These are phyloP conservation scores for Ascoidea asiatica DNA, from an alignment of 805 yeast genomes.

Conservation along the genomic window DNA sequence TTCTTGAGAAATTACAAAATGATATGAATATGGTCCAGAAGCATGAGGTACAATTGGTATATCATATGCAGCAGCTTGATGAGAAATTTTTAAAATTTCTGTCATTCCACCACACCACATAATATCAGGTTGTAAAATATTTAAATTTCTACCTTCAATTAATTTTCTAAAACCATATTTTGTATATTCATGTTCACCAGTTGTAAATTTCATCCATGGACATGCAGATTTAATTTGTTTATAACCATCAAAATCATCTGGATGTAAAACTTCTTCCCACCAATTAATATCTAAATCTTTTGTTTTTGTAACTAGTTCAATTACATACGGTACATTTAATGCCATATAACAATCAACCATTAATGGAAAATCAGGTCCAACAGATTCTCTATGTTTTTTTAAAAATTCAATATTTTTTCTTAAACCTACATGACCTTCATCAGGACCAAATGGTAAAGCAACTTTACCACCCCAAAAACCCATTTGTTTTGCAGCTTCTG, in stretches of 20 bases:
- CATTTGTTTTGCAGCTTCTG: slow-evolving; percentile 32
- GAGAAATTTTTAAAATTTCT: slow-evolving; percentile 30
- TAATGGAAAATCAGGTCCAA: slow-evolving; percentile 38
- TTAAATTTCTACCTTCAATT: slow-evolving; percentile 33
- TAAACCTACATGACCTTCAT: slow-evolving; percentile 34
- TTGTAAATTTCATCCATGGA: slow-evolving; percentile 34
- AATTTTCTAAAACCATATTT: slow-evolving; percentile 36
- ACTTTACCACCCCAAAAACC: slow-evolving; percentile 44
- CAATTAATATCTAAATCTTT: slow-evolving; percentile 34
- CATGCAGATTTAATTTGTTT: slow-evolving; percentile 30
- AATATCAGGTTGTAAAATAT: slow-evolving; percentile 36
- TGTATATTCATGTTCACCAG: slow-evolving; percentile 41
- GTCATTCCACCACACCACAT: slow-evolving; percentile 44
- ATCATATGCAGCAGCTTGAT: slow-evolving; percentile 39
- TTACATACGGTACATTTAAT: slow-evolving; percentile 31
- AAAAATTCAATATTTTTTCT: slow-evolving; percentile 32
- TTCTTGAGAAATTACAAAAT: slow-evolving; percentile 32
- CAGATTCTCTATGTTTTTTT: slow-evolving; percentile 27
- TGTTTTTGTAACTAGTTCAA: slow-evolving; percentile 30
- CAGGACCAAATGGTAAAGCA: slow-evolving; percentile 36
- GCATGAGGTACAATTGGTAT: slow-evolving; percentile 42
- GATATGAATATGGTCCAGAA: slow-evolving; percentile 39
- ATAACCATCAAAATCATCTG: slow-evolving; percentile 37
- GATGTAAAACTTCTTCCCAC: slow-evolving; percentile 39
- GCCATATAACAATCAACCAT: slow-evolving; percentile 45